A percentile compares a stretch with the other conserved stretches of the same genome.
These are phyloP conservation scores for Saccharomycopsis capsularis DNA, from an alignment of 805 yeast species.

Conservation along the genomic window DNA sequence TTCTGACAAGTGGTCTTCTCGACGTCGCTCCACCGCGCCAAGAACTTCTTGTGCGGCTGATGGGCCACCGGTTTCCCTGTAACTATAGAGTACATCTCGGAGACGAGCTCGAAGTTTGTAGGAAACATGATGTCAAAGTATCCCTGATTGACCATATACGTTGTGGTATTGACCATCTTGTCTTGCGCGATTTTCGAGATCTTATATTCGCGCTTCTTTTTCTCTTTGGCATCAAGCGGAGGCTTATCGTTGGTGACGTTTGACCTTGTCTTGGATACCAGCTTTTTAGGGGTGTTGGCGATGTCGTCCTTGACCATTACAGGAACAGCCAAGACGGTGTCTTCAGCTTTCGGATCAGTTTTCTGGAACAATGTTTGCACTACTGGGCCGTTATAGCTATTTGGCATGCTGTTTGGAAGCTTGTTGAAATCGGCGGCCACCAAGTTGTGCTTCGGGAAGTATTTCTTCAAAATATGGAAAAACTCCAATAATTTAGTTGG, in stretches of 20 bases:
- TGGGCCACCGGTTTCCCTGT: constrained; percentile 53
- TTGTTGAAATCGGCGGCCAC: constrained; percentile 62
- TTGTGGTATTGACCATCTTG: constrained; percentile 58
- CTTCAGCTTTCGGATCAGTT: constrained; percentile 1
- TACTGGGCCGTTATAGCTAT: constrained; percentile 22
- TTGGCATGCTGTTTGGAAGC: constrained; percentile 30
- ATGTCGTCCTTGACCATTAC: constrained; percentile 24
- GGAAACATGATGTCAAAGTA: constrained; percentile 84
- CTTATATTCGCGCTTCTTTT: constrained; percentile 15
- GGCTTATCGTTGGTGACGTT: background rate
- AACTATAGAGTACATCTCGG: constrained; percentile 55
- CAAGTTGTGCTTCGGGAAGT: constrained; percentile 73
- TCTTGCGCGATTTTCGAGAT: constrained; percentile 30
- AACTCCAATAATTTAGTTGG: constrained; percentile 72
- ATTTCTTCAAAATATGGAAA: constrained; percentile 50
- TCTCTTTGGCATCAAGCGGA: background rate
- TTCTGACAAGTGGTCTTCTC: constrained; percentile 60
- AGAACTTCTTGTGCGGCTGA: constrained; percentile 55
- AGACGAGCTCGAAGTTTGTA: constrained; percentile 60
- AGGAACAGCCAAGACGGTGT: constrained; percentile 17
- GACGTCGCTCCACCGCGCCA: constrained; percentile 49
- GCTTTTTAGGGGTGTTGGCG: background rate
- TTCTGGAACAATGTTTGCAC: constrained; percentile 20
- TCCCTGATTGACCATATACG: constrained; percentile 82
- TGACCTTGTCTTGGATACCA: background rate